A percentile compares a stretch with the other conserved stretches of the same genome.
These are phyloP conservation scores for Backusella parvicylindrica DNA, from an alignment of 192 early-diverging fungal genomes.

Conservation along the genomic window DNA sequence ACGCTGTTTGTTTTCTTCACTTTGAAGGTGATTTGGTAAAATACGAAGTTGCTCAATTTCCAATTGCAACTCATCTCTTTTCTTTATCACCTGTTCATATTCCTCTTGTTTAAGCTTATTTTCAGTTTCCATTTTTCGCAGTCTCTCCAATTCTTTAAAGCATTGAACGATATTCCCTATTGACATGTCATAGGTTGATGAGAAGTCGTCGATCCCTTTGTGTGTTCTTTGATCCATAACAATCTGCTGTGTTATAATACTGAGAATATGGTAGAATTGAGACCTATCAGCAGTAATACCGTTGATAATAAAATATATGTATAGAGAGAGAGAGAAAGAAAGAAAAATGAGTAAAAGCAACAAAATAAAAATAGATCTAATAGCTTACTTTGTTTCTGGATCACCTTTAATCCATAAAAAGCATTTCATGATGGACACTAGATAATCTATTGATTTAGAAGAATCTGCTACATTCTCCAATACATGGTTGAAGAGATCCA, in stretches of 20 bases:
- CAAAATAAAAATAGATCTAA: neutral
- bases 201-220: constrained; percentile 49
- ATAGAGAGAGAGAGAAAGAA: neutral
- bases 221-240: constrained; percentile 68
- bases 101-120: constrained; percentile 52
- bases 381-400: constrained; percentile 51
- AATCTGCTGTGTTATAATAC: constrained; percentile 69
- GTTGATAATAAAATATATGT: neutral
- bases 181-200: constrained; percentile 59
- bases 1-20: neutral
- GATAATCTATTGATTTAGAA: constrained; percentile 58
- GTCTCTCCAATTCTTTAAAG: constrained; percentile 69
- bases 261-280: constrained; percentile 72
- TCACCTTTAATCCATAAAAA: constrained; percentile 72
- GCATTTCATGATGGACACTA: constrained; percentile 63
- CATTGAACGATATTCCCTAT: constrained; percentile 66
- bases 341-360: neutral
- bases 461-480: constrained; percentile 60
- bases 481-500: constrained; percentile 64
- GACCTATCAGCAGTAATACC: constrained; percentile 35
- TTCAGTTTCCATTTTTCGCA: constrained; percentile 60
- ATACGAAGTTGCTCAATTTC: constrained; percentile 34
- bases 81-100: constrained; percentile 51
- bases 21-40: constrained; percentile 29
- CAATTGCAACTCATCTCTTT: constrained; percentile 65